Percentiles rank a stretch among this genome's conserved stretches.
Evolutionary conservation across 148 eudicot species (phyloP).

Genomic region (Heliosperma pusillum): DNA sequence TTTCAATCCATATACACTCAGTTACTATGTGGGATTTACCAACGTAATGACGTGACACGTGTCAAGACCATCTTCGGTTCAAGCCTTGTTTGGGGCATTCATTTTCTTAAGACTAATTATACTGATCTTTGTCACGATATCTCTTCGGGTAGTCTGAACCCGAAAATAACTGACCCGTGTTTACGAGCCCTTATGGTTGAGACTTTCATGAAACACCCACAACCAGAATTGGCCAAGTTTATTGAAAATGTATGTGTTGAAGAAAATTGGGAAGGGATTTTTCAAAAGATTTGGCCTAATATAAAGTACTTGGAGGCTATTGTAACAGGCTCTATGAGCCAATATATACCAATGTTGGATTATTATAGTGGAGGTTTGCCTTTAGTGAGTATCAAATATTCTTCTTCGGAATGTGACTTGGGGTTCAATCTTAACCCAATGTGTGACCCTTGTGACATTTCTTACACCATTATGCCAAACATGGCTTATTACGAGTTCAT

Average conservation of each 20-base stretch:
- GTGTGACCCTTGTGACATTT: constrained; percentile 48
- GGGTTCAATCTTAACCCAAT: constrained; percentile 65
- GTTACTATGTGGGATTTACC: constrained; percentile 8
- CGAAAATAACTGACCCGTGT: background rate
- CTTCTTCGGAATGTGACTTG: constrained; percentile 19
- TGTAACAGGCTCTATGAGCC: constrained; percentile 5
- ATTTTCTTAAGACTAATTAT: background rate
- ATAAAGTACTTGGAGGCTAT: background rate
- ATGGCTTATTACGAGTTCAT: constrained; percentile 82
- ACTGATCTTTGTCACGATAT: constrained; percentile 4
- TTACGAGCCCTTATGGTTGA: constrained; percentile 4
- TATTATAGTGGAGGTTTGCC: constrained; percentile 7
- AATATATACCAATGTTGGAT: constrained; percentile 1
- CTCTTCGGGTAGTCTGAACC: background rate
- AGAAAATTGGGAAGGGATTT: background rate
- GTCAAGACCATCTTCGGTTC: background rate
- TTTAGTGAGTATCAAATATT: background rate
- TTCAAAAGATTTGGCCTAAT: constrained; percentile 7
- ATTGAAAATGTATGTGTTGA: background rate
- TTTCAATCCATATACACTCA: constrained; percentile 12
- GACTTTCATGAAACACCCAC: background rate
- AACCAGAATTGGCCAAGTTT: background rate
- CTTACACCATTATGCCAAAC: constrained; percentile 79
- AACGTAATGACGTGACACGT: constrained; percentile 9
- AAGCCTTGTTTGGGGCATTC: constrained; percentile 2